A percentile compares a stretch with the other conserved stretches of the same genome.
Conservation (phyloP, 2,329 filamentous ascomycete species). For the Cercospora sesami region DNA sequence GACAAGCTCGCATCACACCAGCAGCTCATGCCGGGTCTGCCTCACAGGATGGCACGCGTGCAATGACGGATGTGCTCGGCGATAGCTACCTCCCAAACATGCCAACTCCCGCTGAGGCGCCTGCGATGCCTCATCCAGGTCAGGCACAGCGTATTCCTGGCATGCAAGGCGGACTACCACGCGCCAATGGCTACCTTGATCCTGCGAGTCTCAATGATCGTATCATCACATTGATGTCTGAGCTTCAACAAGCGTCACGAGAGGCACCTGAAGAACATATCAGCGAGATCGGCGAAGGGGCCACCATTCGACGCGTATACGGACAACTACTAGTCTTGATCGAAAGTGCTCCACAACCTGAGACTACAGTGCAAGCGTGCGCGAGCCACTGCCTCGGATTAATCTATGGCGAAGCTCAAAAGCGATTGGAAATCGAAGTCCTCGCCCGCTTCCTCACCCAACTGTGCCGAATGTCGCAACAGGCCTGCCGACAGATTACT, state of each 20-base stretch:
- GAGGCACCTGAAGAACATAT: conserved; percentile 60
- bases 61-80: conserved; percentile 63
- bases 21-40: conserved; percentile 55
- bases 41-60: conserved; percentile 60
- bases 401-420: conserved; percentile 57
- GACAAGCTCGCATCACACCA: conserved; percentile 66
- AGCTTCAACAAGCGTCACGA: conserved; percentile 58
- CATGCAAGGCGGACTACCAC: conserved; percentile 39
- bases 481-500: conserved; percentile 56
- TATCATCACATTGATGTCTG: conserved; percentile 56
- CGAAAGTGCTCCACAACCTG: conserved; percentile 56
- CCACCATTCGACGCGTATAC: conserved; percentile 58
- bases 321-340: conserved; percentile 58
- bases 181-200: conserved; percentile 61
- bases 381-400: conserved; percentile 34
- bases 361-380: conserved; percentile 35
- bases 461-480: conserved; percentile 61
- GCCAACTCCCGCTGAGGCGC: conserved; percentile 62
- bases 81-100: conserved; percentile 64
- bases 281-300: conserved; percentile 56
- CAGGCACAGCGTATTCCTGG: conserved; percentile 49
- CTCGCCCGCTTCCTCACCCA: conserved; percentile 61
- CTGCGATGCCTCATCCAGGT: conserved; percentile 60
- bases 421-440: conserved; percentile 62
- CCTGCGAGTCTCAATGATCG: conserved; percentile 54